phyloP scores from a whole-genome alignment of 768 basidiomycete species.

The Aureoboletus auriporus region DNA sequence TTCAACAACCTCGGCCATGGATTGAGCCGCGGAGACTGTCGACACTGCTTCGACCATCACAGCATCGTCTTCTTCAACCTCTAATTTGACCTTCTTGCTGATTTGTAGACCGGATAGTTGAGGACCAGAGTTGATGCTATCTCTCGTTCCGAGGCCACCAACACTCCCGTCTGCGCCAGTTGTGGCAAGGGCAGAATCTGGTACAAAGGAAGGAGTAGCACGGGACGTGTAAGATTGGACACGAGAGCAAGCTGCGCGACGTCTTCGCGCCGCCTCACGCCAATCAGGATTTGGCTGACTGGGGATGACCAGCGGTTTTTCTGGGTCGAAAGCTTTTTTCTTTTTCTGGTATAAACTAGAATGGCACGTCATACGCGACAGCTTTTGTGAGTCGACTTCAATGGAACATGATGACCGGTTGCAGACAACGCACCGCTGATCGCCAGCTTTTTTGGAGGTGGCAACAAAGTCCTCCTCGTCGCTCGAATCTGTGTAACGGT shows the following conservation, averaged over 20 bases:
- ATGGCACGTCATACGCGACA: constrained; percentile 7
- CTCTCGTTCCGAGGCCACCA: constrained; percentile 71
- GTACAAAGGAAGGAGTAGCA: constrained; percentile 48
- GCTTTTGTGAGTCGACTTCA: constrained; percentile 76
- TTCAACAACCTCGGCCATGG: constrained; percentile 33
- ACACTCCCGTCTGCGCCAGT: constrained; percentile 70
- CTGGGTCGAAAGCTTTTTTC: constrained; percentile 35
- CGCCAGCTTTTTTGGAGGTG: constrained; percentile 67
- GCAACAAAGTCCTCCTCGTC: constrained; percentile 67
- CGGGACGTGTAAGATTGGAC: not conserved
- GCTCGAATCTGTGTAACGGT: constrained; percentile 43
- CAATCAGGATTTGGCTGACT: constrained; percentile 87
- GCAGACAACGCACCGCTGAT: constrained; percentile 74
- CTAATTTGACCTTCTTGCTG: constrained; percentile 31
- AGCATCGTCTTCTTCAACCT: constrained; percentile 29
- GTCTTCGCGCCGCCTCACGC: constrained; percentile 72
- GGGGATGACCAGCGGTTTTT: constrained; percentile 79
- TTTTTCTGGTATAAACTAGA: constrained; percentile 36
- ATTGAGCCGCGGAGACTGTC: constrained; percentile 6
- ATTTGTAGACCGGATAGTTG: constrained; percentile 65
- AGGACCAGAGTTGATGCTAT: constrained; percentile 74
- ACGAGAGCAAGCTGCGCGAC: constrained; percentile 30
- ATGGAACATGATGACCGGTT: constrained; percentile 9
- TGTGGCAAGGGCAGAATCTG: constrained; percentile 50
- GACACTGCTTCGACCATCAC: not conserved